Evolutionary conservation across 371 early-diverging fungal species (phyloP).

Genomic region (Mucor piriformis): DNA sequence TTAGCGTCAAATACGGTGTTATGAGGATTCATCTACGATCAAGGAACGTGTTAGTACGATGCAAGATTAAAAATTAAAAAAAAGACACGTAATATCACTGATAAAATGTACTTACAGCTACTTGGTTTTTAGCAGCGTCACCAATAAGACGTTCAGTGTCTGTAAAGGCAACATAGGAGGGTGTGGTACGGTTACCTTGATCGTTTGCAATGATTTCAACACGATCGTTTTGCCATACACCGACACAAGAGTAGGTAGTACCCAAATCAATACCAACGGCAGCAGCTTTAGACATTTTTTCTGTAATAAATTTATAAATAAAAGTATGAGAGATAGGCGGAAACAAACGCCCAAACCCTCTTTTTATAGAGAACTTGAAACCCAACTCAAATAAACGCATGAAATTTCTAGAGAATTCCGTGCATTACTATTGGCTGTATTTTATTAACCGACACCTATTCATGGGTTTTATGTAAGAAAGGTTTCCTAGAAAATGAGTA

Average conservation of each 20-base stretch:
- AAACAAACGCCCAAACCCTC: not conserved
- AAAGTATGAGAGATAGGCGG: not conserved
- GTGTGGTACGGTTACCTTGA: conserved; percentile 82
- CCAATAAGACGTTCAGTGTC: conserved; percentile 80
- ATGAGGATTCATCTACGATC: conserved; percentile 77
- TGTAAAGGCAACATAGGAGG: conserved; percentile 82
- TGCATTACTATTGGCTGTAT: conserved; percentile 5
- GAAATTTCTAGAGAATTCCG: conserved; percentile 21
- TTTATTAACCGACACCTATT: conserved; percentile 1
- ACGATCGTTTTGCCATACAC: conserved; percentile 89
- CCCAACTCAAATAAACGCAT: conserved; percentile 4
- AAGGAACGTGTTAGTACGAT: conserved; percentile 24
- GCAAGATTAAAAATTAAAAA: conserved; percentile 35
- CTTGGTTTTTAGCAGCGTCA: conserved; percentile 81
- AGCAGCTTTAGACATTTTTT: conserved; percentile 24
- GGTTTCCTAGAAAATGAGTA: not conserved
- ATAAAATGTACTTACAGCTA: conserved; percentile 39
- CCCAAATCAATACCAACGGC: conserved; percentile 92
- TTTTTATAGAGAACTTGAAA: conserved; percentile 13
- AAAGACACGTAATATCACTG: not conserved
- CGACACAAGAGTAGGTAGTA: conserved; percentile 98
- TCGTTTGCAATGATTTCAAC: conserved; percentile 76
- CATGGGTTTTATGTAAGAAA: conserved; percentile 10
- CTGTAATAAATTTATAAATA: not conserved
- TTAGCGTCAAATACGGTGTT: conserved; percentile 94